Conservation (phyloP, 2,329 filamentous ascomycete genomes). For the Torrubiella hemipterigena region DNA sequence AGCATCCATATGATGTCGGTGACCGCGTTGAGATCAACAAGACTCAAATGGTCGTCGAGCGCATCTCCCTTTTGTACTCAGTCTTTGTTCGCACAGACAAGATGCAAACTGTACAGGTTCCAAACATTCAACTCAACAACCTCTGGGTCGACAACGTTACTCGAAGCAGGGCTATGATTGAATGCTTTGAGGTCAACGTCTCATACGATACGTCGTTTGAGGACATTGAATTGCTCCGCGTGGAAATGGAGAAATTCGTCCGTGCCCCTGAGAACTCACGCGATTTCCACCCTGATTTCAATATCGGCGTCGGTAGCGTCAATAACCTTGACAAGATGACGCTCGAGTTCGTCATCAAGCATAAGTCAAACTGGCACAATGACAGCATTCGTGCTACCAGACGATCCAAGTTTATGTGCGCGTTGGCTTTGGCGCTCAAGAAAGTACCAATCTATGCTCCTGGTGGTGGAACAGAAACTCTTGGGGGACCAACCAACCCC, state of each 20-base stretch:
- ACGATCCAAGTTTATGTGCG: conserved; percentile 94
- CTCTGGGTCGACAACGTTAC: conserved; percentile 94
- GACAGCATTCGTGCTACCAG: conserved; percentile 69
- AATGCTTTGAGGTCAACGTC: conserved; percentile 67
- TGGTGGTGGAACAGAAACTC: conserved; percentile 53
- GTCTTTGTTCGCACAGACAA: conserved; percentile 77
- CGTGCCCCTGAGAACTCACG: conserved; percentile 71
- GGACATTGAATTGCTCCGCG: conserved; percentile 73
- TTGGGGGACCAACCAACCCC: conserved; percentile 62
- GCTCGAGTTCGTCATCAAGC: conserved; percentile 71
- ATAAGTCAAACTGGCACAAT: conserved; percentile 91
- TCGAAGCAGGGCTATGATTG: conserved; percentile 84
- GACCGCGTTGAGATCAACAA: conserved; percentile 76
- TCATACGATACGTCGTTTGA: conserved; percentile 81
- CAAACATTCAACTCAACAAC: conserved; percentile 84
- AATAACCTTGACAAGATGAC: conserved; percentile 80
- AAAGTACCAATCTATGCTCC: conserved; percentile 78
- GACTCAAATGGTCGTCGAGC: conserved; percentile 70
- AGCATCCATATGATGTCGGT: conserved; percentile 93
- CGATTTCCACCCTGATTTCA: conserved; percentile 80
- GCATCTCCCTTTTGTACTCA: conserved; percentile 87
- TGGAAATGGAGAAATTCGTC: conserved; percentile 80
- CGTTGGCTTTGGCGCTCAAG: conserved; percentile 71
- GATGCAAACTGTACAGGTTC: conserved; percentile 65
- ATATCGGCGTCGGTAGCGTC: conserved; percentile 66